Evolutionary conservation across 768 basidiomycete genomes (phyloP).

Genomic region (Rhizopogon rudus): DNA sequence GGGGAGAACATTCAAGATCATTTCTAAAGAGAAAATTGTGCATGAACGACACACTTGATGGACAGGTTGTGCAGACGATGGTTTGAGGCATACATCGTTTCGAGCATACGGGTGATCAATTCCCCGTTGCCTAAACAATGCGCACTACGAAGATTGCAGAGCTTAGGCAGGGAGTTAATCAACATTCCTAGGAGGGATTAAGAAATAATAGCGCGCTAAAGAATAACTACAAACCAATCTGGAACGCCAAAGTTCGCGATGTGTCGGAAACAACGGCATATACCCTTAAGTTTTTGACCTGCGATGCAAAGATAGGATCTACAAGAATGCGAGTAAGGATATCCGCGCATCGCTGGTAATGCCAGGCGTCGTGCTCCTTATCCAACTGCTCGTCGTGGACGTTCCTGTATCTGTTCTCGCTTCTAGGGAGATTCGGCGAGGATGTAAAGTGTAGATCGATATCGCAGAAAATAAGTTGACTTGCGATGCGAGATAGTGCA

Average conservation of each 20-base stretch:
- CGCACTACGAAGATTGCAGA: slow-evolving; percentile 54
- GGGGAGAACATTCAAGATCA: not conserved
- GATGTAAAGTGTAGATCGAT: slow-evolving; percentile 59
- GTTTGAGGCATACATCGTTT: slow-evolving; percentile 44
- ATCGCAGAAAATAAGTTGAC: slow-evolving; percentile 55
- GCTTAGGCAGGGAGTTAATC: slow-evolving; percentile 60
- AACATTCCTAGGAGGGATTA: slow-evolving; percentile 49
- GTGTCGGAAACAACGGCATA: slow-evolving; percentile 47
- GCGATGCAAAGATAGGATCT: slow-evolving; percentile 52
- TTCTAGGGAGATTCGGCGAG: slow-evolving; percentile 18
- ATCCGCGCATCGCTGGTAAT: slow-evolving; percentile 64
- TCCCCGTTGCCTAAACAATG: slow-evolving; percentile 56
- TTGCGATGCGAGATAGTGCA: slow-evolving; percentile 61
- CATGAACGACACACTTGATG: slow-evolving; percentile 36
- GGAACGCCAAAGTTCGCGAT: slow-evolving; percentile 53
- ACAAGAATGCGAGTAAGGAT: slow-evolving; percentile 63
- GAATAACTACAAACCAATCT: slow-evolving; percentile 42
- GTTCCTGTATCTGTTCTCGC: slow-evolving; percentile 4
- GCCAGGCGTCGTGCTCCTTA: slow-evolving; percentile 40
- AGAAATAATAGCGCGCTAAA: not conserved
- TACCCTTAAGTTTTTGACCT: slow-evolving; percentile 26
- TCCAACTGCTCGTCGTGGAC: slow-evolving; percentile 8
- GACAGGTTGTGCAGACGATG: slow-evolving; percentile 55
- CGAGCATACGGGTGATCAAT: slow-evolving; percentile 46
- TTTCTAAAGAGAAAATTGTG: not conserved